These are phyloP conservation scores for Styphnolobium japonicum DNA, from an alignment of 306 rosid genomes.

Conservation along the genomic window DNA sequence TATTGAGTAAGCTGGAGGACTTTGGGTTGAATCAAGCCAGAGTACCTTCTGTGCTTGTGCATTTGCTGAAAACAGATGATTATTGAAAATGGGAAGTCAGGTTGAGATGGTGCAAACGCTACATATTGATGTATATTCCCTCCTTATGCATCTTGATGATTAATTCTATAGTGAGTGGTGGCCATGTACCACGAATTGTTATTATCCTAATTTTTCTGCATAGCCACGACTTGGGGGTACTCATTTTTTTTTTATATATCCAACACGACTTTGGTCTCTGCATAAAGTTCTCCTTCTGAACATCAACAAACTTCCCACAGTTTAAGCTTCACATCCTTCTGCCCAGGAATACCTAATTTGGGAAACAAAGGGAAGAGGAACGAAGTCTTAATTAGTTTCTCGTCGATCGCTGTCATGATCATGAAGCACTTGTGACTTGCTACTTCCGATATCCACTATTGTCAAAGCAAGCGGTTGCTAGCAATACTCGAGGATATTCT, in stretches of 20 bases:
- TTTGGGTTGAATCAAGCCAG: neutral
- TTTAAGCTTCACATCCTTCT: too few relatives aligned
- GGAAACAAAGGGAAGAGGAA: too few relatives aligned
- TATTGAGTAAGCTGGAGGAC: neutral
- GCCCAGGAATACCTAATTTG: too few relatives aligned
- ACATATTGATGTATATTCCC: neutral
- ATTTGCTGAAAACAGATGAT: neutral
- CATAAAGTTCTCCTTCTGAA: too few relatives aligned
- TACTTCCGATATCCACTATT: neutral
- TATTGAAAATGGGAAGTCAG: neutral
- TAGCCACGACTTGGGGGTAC: too few relatives aligned
- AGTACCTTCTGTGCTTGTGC: neutral
- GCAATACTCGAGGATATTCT: neutral
- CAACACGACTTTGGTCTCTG: too few relatives aligned
- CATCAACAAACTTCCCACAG: too few relatives aligned
- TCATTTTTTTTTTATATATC: too few relatives aligned
- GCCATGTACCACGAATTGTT: too few relatives aligned
- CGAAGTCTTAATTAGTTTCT: neutral
- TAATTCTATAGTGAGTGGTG: too few relatives aligned
- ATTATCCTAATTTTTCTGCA: too few relatives aligned
- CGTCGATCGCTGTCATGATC: neutral
- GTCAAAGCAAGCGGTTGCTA: neutral
- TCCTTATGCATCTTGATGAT: too few relatives aligned
- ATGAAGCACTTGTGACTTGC: neutral
- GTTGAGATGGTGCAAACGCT: neutral